These are phyloP conservation scores for Backusella parvicylindrica DNA, from an alignment of 192 early-diverging fungal genomes.

Conservation along the genomic window DNA sequence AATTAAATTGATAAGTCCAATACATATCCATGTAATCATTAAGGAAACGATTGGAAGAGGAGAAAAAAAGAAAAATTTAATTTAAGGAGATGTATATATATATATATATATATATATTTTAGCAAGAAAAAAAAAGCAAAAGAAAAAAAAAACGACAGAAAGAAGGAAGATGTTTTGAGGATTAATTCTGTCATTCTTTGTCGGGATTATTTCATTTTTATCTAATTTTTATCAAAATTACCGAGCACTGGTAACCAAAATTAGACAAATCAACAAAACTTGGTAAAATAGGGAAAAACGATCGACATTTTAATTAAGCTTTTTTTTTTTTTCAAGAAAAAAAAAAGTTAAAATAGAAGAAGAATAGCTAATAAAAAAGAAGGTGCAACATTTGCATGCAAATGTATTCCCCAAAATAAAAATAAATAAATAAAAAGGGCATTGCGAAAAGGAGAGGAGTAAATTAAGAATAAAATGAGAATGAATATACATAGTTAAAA, in stretches of 20 bases:
- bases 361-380: background rate
- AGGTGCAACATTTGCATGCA: background rate
- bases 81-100: background rate
- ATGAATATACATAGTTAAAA: background rate
- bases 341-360: background rate
- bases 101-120: too few species aligned
- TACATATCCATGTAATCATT: conserved; percentile 4
- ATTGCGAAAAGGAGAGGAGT: background rate
- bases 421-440: background rate
- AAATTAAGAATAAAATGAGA: background rate
- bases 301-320: conserved; percentile 5
- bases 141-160: background rate
- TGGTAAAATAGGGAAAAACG: background rate
- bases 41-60: background rate
- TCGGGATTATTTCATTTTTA: conserved; percentile 5
- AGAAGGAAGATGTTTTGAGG: background rate
- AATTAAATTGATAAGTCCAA: conserved; percentile 2
- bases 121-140: background rate
- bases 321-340: background rate
- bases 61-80: background rate
- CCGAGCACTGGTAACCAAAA: background rate
- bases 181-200: background rate
- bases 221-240: background rate
- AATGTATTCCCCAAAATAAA: background rate
- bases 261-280: background rate